Base-by-base conservation (phyloP, 345 rosid species). In the Sisymbrium irio region DNA sequence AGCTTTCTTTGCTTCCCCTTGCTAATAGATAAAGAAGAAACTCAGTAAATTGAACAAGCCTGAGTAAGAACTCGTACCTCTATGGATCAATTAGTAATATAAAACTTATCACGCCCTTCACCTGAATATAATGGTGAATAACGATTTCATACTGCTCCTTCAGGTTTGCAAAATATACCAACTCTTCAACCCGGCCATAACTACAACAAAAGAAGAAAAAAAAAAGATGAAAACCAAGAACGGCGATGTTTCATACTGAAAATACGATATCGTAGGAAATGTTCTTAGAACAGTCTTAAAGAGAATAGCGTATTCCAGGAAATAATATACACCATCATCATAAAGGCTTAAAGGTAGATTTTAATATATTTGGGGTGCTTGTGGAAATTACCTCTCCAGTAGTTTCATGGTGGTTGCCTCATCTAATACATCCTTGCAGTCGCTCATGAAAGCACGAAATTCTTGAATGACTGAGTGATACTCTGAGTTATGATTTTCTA, bases 341-440 rank as follows among this genome's bases (percentile, higher is more conserved):
- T 50, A 41, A 14, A 22, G 41, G 37, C 41, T 69, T 61, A 53
- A 53, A 44, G 30, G 46, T 64, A 57, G 65, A 32, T 37, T 53
- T 25, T 9, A 6, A 35, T 32, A 69, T 46, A 18, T 33, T 42
- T 53, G 45, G 20, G 56, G 33, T 25, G 37, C 65, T 69, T 53
- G 9, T 56, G 67, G 22, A 37, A 33, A 25, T 76, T 85, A 95
- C 99, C 99, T 87, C 80, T 95, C 98, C 73, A 92, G 81, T 77
- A 95, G 91, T 84, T 74, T 92, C 99, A 95, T 92, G 45, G 99
- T 90, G 42, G 99, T 95, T 81, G 92, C 88, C 88, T 95, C 98
- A 83, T 92, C 98, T 81, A 95, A 86, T 39, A 92, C 99, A 83
- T 92, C 94, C 81, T 90, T 90, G 87, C 89, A 81, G 80, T 95